phyloP scores from a whole-genome alignment of 345 rosid species.

The Rhodomyrtus tomentosa region DNA sequence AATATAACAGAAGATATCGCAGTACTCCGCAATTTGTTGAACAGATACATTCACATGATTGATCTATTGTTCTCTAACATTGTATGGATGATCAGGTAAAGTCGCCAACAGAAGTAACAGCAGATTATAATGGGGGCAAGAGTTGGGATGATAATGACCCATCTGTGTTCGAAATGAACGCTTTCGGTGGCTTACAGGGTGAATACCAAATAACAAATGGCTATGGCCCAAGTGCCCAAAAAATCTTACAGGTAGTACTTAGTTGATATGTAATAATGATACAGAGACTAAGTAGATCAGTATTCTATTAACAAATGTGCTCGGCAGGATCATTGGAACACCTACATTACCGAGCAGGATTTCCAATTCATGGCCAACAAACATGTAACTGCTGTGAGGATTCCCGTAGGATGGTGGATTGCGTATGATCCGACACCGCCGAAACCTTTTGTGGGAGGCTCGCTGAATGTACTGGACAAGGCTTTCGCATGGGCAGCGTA shows the following conservation, averaged over 20 bases:
- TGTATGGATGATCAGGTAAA: neutral
- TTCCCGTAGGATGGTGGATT: neutral
- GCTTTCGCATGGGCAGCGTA: neutral
- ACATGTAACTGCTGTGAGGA: neutral
- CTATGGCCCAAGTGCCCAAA: neutral
- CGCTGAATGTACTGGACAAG: neutral
- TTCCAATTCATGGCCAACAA: neutral
- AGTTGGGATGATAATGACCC: neutral
- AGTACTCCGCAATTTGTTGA: neutral
- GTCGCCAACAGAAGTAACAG: neutral
- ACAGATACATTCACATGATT: neutral
- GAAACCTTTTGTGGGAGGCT: neutral
- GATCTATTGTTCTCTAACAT: neutral
- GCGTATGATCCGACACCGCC: neutral
- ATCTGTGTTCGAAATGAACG: neutral
- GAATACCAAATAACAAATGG: neutral
- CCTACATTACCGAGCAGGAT: neutral
- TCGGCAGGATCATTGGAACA: neutral
- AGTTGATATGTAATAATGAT: neutral
- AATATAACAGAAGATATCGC: neutral
- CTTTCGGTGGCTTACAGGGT: accelerated
- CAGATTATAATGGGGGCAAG: neutral
- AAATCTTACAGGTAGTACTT: neutral
- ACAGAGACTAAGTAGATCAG: neutral
- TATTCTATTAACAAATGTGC: neutral